Base-by-base conservation (phyloP, 139 green algal species). In the Pseudopediastrum boryanum region DNA sequence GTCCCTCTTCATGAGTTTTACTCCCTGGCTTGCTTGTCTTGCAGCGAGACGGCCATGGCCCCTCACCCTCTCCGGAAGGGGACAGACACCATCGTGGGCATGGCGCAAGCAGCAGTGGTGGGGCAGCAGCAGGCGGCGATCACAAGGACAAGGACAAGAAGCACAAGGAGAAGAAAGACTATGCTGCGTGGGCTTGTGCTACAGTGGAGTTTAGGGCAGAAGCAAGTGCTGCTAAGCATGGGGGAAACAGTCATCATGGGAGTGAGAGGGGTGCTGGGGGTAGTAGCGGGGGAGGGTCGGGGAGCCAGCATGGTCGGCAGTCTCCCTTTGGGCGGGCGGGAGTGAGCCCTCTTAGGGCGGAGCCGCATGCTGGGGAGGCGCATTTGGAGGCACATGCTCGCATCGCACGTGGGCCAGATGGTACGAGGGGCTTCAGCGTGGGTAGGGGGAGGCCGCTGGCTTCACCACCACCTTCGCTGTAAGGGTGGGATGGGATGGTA, bases 141-240 rank as follows among this genome's bases (percentile, higher is more conserved):
- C 29, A 70, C 33, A 56, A 81, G 27, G 51, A 72, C 8, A 35
- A 71, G 35, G 33, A 70, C 5, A 62, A 82, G 65, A 68, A 82
- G 64, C 12, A 43, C 29, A 68, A 70, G 29, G 75, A 61, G 21
- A 84, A 84, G 46, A 87, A 85, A 39, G 85, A 90, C 21, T 90
- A 90, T 65, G 85, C 82, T 25, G 61, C 71, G 35, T 90, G 85
- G 85, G 85, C 85, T 10, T 82, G 82, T 7, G 85, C 85, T 0
- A 90, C 83, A 23, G 80, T 80, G 3, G 80, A 82, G 42, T 90
- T 83, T 48, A 73, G 85, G 0, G 85, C 85, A 1, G 82, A 74
- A 41, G 56, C 82, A 3, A 41, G 72, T 0, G 78, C 77, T 42
- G 69, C 31, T 1, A 65, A 72, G 61, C 61, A 72, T 36, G n/a